Conservation (phyloP, 768 basidiomycete genomes). For the Hypholoma fasciculare region DNA sequence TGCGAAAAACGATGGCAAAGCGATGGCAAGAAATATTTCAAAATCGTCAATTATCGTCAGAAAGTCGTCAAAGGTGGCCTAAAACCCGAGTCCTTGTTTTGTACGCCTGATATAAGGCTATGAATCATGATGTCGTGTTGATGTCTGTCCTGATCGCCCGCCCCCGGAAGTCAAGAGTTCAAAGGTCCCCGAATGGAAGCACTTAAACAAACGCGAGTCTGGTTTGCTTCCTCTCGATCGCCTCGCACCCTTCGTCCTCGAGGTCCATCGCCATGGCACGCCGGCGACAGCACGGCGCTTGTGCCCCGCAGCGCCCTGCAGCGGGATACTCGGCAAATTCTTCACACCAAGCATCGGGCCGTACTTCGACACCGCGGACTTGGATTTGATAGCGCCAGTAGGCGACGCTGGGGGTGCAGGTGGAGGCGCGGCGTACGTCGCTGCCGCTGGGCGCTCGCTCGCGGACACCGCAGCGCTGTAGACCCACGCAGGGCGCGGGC, state of each 20-base stretch:
- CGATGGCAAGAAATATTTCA: background rate
- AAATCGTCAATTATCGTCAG: background rate
- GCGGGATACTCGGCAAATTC: slow-evolving; percentile 1
- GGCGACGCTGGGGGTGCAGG: slow-evolving; percentile 18
- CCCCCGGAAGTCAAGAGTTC: too few species aligned
- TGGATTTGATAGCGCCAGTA: background rate
- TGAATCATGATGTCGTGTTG: too few species aligned
- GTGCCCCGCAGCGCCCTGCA: background rate
- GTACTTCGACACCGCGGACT: background rate
- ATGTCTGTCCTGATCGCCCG: too few species aligned
- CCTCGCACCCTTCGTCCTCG: background rate
- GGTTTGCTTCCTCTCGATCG: slow-evolving; percentile 3
- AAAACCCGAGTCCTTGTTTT: too few species aligned
- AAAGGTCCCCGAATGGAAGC: background rate
- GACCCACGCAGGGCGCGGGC: slow-evolving; percentile 40
- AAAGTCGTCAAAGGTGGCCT: background rate
- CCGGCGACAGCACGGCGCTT: slow-evolving; percentile 18
- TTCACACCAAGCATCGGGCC: background rate
- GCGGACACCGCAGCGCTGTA: slow-evolving; percentile 52
- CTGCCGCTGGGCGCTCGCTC: slow-evolving; percentile 26
- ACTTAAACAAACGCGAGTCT: background rate
- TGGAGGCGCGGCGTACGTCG: slow-evolving; percentile 13
- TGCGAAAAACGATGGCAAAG: background rate
- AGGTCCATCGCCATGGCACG: slow-evolving; percentile 2
- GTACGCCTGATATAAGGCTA: too few species aligned